phyloP scores from a whole-genome alignment of 352 stramenopile genomes.

The Albugo laibachii region DNA sequence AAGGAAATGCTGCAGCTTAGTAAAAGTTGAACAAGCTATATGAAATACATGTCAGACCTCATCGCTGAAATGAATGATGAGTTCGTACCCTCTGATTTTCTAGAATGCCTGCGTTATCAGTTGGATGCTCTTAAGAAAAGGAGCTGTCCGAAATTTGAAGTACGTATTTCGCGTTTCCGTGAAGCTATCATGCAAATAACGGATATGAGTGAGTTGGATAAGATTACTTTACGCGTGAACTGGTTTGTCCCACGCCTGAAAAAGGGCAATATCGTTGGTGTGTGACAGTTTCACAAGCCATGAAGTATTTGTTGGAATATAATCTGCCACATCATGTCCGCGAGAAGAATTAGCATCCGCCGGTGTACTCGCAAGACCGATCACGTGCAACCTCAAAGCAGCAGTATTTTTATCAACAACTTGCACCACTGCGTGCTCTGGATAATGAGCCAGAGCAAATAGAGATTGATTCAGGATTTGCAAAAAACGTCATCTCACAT shows the following conservation, averaged over 20 bases:
- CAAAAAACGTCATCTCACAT: no score
- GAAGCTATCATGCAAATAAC: conserved; percentile 4
- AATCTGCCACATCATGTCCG: conserved; percentile 3
- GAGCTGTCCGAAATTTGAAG: conserved; percentile 3
- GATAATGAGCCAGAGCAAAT: conserved; percentile 5
- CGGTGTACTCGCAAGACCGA: no score
- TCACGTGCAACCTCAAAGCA: no score
- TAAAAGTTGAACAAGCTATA: neutral
- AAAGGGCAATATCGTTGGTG: conserved; percentile 11
- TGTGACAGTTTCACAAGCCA: conserved; percentile 6
- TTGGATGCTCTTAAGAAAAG: conserved; percentile 6
- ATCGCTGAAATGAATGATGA: neutral
- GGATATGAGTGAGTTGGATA: conserved; percentile 13
- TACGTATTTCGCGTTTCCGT: conserved; percentile 9
- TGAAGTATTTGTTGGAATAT: conserved; percentile 8
- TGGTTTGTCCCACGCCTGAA: conserved; percentile 5
- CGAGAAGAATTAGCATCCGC: no score
- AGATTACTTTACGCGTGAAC: conserved; percentile 10
- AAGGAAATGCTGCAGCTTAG: neutral
- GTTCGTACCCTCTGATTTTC: conserved; percentile 8
- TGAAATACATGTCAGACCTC: conserved; percentile 2
- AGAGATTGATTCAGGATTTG: conserved; percentile 5
- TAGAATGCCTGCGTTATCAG: conserved; percentile 9
- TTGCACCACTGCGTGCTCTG: neutral
- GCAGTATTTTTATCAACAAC: neutral